These are phyloP conservation scores for Zygosaccharomyces sapae DNA, from an alignment of 1,139 yeast genomes.

Conservation along the genomic window DNA sequence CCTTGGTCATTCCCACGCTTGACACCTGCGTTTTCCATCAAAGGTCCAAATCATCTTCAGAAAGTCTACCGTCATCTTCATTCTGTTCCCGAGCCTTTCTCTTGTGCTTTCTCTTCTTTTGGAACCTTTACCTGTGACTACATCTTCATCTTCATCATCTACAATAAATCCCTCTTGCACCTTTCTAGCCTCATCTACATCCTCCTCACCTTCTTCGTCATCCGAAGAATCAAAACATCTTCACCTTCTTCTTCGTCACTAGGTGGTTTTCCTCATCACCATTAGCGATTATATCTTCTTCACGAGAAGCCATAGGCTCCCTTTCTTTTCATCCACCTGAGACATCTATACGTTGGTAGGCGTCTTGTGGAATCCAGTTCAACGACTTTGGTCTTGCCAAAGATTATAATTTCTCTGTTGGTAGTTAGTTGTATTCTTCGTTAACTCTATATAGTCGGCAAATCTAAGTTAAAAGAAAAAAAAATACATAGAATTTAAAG, in stretches of 20 bases:
- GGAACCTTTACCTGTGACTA: conserved; percentile 38
- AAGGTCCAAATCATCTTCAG: conserved; percentile 92
- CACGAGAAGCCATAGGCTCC: conserved; percentile 14
- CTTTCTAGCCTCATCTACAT: conserved; percentile 69
- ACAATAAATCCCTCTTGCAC: conserved; percentile 92
- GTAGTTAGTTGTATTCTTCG: not conserved
- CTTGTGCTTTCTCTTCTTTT: conserved; percentile 45
- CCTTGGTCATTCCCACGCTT: conserved; percentile 38
- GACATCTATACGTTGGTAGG: conserved; percentile 13
- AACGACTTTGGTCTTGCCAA: not conserved
- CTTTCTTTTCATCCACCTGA: conserved; percentile 11
- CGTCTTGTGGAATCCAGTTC: not conserved
- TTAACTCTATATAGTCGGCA: not conserved
- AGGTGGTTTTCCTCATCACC: conserved; percentile 31
- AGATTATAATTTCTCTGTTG: not conserved
- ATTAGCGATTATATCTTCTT: conserved; percentile 35
- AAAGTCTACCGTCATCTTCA: conserved; percentile 60
- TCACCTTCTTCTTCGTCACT: conserved; percentile 45
- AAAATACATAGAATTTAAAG: no score
- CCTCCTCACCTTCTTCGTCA: conserved; percentile 71
- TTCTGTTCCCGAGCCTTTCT: conserved; percentile 31
- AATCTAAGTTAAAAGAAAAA: no score
- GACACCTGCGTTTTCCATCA: conserved; percentile 83
- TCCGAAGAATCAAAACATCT: conserved; percentile 65
- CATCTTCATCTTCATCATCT: conserved; percentile 76